Base-by-base conservation (phyloP, 306 rosid genomes). In the Oxytropis ochrocephala region DNA sequence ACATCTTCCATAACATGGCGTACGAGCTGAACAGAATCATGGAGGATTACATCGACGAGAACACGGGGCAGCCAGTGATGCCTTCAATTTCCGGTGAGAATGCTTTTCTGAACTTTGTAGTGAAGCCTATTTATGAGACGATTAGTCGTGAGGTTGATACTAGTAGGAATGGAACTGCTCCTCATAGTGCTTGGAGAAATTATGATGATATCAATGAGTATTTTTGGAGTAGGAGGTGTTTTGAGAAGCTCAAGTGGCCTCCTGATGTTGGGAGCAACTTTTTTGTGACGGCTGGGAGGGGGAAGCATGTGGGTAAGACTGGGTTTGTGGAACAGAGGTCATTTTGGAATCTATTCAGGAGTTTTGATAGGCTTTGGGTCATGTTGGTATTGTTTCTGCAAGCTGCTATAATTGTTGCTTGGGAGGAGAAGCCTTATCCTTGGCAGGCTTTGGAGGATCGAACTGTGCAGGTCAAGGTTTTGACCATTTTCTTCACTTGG, bases 321-420 rank as follows among this genome's bases (percentile, higher is more conserved):
- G 98, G 98, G n/a, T 92, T 86, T 79, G 96, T 92, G 44, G 98
- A 92, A 82, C 96, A 85, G 84, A 86, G 98, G 62, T 92, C 98
- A 51, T 92, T 92, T 78, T 90, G 89, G 96, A 92, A 92, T 79
- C 75, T 92, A 82, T 79, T 82, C 19, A 57, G 98, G 79, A 92
- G 98, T 61, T 92, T 92, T 5, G 98, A 92, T 52, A 75, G 95
- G 80, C 86, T 92, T 5, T 92, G 98, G 98, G 79, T 92, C 46
- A 88, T 92, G 98, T 72, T 92, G 74, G 27, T 83, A 19, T 66
- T 90, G 80, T 90, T 92, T 67, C 92, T 92, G 32, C 98, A 92
- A 75, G 93, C 87, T 1, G 98, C 96, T 5, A 85, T 92, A 47
- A 90, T 92, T 58, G 91, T 92, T 35, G 98, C 98, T 29, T 90